A percentile compares a stretch with the other conserved stretches of the same genome.
Conservation (phyloP, 2,329 filamentous ascomycete genomes). For the Rutstroemia sp. region DNA sequence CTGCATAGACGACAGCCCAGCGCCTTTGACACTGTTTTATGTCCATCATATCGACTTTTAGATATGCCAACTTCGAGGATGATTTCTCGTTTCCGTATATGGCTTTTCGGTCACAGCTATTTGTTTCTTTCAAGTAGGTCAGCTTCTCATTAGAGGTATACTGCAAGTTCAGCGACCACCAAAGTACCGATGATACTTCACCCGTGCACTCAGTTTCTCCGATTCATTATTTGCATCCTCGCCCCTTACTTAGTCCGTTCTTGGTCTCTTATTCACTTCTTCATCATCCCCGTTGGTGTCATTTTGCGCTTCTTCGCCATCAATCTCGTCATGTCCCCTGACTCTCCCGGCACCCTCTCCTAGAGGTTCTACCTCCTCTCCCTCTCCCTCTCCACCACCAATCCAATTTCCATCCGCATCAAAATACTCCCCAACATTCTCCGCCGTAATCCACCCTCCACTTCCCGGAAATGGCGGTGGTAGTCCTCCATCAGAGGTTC, state of each 20-base stretch:
- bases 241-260: neutral
- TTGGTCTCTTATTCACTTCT: slow-evolving; percentile 1
- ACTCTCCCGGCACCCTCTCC: slow-evolving; percentile 59
- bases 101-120: no score
- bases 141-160: no score
- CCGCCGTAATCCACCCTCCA: slow-evolving; percentile 81
- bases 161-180: no score
- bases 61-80: no score
- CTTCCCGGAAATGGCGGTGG: slow-evolving; percentile 67
- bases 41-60: no score
- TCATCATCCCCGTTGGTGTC: slow-evolving; percentile 36
- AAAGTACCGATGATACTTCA: no score
- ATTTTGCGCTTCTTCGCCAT: slow-evolving; percentile 31
- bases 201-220: neutral
- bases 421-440: slow-evolving; percentile 81
- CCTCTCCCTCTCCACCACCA: slow-evolving; percentile 27
- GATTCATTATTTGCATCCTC: neutral
- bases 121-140: no score
- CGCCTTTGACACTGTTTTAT: no score
- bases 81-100: no score
- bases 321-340: slow-evolving; percentile 46
- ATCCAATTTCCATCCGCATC: slow-evolving; percentile 78
- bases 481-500: slow-evolving; percentile 41
- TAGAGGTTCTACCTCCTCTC: slow-evolving; percentile 36
- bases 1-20: no score